Evolutionary conservation across 1,284 basidiomycete genomes (phyloP), one percentile per base, ranked within the genome.

Genomic region (Coriolopsis trogii): DNA sequence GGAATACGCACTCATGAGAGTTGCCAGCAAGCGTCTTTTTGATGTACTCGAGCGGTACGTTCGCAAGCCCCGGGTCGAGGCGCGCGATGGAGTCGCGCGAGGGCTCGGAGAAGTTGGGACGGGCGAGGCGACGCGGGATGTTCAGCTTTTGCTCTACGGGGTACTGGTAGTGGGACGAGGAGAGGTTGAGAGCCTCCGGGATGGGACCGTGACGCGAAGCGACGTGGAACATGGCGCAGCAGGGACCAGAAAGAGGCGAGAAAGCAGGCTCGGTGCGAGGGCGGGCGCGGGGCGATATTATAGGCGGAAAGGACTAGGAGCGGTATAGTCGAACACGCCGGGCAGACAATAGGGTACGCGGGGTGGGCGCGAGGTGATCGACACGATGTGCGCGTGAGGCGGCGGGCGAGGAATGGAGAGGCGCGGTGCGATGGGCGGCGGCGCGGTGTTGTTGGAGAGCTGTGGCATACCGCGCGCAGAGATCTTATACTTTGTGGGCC

Each of bases 1-100:
- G 36, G n/a, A 26, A 34, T 31, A 71, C 72, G 51, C 63, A 76
- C 74, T 67, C 58, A 38, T 68, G 53, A 43, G 70, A 67, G 43
- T 66, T 64, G 44, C 61, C 56, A 49, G 68, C 70, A 34, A 77
- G 63, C 51, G 62, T 62, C 34, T 70, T 70, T 30, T 69, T 69
- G 34, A 77, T 67, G 59, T 73, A 76, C 24, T 71, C 62, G 28
- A 70, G 51, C 24, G 74, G 69, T 7, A 74, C 60, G 18, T 67
- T 61, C 15, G 61, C 65, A 44, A 76, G 69, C 20, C 67, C 69
- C 4, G 70, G 70, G 50, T 71, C 73, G 42, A 73, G 58, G 3
- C 64, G 60, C 1, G 64, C 65, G 36, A 73, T 55, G n/a, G 65
- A 59, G 43, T 60, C 63, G 24, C 61, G 59, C 15, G 65, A 55